Percentiles rank a stretch among this genome's conserved stretches.
Evolutionary conservation across 805 yeast species (phyloP).

Genomic region (Nakazawaea holstii): DNA sequence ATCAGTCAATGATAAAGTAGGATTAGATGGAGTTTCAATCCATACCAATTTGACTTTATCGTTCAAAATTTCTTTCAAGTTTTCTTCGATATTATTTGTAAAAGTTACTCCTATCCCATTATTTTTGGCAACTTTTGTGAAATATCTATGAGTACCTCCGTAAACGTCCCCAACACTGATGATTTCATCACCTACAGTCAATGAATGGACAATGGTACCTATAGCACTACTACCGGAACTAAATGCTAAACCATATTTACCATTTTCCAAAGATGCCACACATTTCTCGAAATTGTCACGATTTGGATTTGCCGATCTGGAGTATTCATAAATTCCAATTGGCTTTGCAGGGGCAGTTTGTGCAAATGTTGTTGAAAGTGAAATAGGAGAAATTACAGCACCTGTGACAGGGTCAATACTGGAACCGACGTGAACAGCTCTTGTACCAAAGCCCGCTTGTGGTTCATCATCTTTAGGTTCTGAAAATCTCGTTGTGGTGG

Average conservation of each 20-base stretch:
- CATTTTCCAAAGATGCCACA: slow-evolving; percentile 74
- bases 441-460: slow-evolving; percentile 56
- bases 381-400: slow-evolving; percentile 81
- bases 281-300: slow-evolving; percentile 76
- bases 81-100: slow-evolving; percentile 57
- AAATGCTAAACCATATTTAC: slow-evolving; percentile 69
- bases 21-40: slow-evolving; percentile 89
- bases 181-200: slow-evolving; percentile 69
- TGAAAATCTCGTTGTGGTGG: background rate
- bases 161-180: slow-evolving; percentile 81
- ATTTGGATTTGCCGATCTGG: slow-evolving; percentile 84
- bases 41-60: slow-evolving; percentile 72
- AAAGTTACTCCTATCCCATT: slow-evolving; percentile 72
- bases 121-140: slow-evolving; percentile 76
- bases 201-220: slow-evolving; percentile 67
- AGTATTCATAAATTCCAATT: slow-evolving; percentile 74
- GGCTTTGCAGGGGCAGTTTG: slow-evolving; percentile 76
- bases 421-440: slow-evolving; percentile 82
- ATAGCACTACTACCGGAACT: slow-evolving; percentile 86
- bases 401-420: slow-evolving; percentile 69
- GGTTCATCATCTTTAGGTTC: background rate
- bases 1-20: slow-evolving; percentile 76
- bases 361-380: slow-evolving; percentile 80
- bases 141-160: slow-evolving; percentile 90
- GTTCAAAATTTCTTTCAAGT: slow-evolving; percentile 49